Evolutionary conservation across 371 early-diverging fungal genomes (phyloP).

Genomic region (Actinomortierella wolfii): DNA sequence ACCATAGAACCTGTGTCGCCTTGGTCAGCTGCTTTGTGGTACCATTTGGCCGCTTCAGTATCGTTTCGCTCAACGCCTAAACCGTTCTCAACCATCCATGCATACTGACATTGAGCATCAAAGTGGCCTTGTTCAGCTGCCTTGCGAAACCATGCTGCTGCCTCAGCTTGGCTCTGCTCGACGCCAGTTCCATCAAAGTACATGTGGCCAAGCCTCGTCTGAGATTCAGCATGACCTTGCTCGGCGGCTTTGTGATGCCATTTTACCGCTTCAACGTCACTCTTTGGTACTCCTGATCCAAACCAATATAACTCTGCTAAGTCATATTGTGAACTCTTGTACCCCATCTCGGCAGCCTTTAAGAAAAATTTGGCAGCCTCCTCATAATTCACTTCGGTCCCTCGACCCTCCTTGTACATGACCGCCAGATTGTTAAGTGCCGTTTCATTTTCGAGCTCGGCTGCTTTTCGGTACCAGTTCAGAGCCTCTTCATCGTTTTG

Average conservation of each 20-base stretch:
- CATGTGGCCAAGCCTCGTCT: conserved; percentile 77
- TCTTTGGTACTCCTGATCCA: conserved; percentile 67
- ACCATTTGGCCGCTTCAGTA: conserved; percentile 68
- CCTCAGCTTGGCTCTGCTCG: conserved; percentile 50
- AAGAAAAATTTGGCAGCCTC: conserved; percentile 74
- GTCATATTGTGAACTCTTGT: conserved; percentile 79
- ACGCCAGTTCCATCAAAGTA: conserved; percentile 74
- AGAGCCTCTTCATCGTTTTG: conserved; percentile 65
- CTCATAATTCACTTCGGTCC: conserved; percentile 59
- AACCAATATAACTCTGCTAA: conserved; percentile 76
- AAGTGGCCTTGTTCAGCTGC: conserved; percentile 59
- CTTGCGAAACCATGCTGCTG: conserved; percentile 58
- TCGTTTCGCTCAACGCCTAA: conserved; percentile 70
- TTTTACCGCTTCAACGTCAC: conserved; percentile 59
- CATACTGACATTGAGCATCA: conserved; percentile 72
- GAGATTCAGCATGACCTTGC: conserved; percentile 76
- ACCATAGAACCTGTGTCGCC: conserved; percentile 73
- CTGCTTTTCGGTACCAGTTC: conserved; percentile 68
- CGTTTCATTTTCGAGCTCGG: conserved; percentile 71
- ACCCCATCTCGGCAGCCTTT: conserved; percentile 68
- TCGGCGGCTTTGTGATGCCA: conserved; percentile 77
- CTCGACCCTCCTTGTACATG: conserved; percentile 81
- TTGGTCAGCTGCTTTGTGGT: conserved; percentile 61
- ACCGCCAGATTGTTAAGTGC: conserved; percentile 83
- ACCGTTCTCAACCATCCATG: conserved; percentile 81